These are phyloP conservation scores for Quercus phellos DNA, from an alignment of 331 rosid species.

Conservation along the genomic window DNA sequence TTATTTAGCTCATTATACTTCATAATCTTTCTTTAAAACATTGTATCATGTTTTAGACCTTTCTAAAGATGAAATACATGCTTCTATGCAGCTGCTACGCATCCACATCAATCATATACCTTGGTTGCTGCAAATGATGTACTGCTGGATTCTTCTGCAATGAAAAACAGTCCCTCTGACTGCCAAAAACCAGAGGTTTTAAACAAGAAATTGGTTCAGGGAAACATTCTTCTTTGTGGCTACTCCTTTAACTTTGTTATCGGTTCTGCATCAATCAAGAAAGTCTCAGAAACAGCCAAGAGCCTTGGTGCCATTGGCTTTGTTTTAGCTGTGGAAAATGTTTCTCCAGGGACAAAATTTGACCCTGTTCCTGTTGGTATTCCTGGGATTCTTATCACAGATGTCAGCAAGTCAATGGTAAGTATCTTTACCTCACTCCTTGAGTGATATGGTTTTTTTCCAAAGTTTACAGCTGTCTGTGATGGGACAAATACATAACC, in stretches of 20 bases:
- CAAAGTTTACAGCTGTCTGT: background rate
- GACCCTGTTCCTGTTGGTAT: slow-evolving; percentile 88
- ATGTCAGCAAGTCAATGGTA: slow-evolving; percentile 81
- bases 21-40: slow-evolving; percentile 3
- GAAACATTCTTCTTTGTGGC: slow-evolving; percentile 95
- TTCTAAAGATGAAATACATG: slow-evolving; percentile 26
- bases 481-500: background rate
- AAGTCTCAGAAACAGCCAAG: slow-evolving; percentile 84
- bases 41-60: background rate
- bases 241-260: slow-evolving; percentile 90
- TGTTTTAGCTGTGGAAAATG: slow-evolving; percentile 92
- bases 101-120: slow-evolving; percentile 60
- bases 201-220: slow-evolving; percentile 79
- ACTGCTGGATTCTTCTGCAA: slow-evolving; percentile 80
- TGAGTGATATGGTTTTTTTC: background rate
- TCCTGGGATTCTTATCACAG: slow-evolving; percentile 89
- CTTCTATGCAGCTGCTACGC: slow-evolving; percentile 71
- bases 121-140: slow-evolving; percentile 94
- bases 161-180: slow-evolving; percentile 82
- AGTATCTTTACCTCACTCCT: slow-evolving; percentile 19
- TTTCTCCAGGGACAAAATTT: slow-evolving; percentile 86
- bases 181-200: slow-evolving; percentile 93
- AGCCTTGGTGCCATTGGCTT: slow-evolving; percentile 96
- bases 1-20: background rate
- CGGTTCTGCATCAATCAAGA: slow-evolving; percentile 83